Evolutionary conservation across 2,329 filamentous ascomycete genomes (phyloP).

Genomic region (Macroventuria anomochaeta): DNA sequence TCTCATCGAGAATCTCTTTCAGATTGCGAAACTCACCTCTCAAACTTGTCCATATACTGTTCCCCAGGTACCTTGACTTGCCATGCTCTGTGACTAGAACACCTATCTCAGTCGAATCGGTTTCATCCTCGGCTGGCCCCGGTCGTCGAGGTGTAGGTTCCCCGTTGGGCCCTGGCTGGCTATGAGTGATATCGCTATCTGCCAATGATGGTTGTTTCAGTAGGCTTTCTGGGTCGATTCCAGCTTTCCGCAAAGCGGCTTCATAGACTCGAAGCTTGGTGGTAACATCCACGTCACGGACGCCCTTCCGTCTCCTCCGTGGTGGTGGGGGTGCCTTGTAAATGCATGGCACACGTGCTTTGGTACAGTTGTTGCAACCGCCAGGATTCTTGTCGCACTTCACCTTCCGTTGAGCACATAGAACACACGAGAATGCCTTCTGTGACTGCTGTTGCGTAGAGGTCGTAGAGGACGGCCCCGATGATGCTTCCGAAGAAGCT

Average conservation of each 20-base stretch:
- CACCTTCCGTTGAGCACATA: conserved; percentile 46
- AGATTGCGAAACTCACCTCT: conserved; percentile 39
- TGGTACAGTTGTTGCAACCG: conserved; percentile 41
- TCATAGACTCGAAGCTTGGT: conserved; percentile 41
- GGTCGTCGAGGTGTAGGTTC: not conserved
- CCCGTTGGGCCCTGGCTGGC: not conserved
- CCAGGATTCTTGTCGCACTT: conserved; percentile 40
- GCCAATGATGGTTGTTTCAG: conserved; percentile 21
- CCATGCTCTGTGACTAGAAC: conserved; percentile 36
- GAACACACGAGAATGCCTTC: conserved; percentile 44
- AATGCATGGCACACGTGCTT: conserved; percentile 39
- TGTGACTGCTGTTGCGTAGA: conserved; percentile 8
- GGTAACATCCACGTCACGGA: conserved; percentile 32
- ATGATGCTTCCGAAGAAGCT: not conserved
- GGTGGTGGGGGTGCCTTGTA: conserved; percentile 45
- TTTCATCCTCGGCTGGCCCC: not conserved
- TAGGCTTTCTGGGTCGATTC: conserved; percentile 36
- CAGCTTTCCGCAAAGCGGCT: conserved; percentile 35
- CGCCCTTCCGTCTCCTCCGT: conserved; percentile 36
- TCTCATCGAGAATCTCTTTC: conserved; percentile 39
- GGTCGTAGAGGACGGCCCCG: not conserved
- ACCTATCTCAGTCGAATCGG: conserved; percentile 11
- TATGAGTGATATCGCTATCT: not conserved
- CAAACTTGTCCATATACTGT: conserved; percentile 42
- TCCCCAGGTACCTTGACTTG: conserved; percentile 43